A percentile compares a stretch with the other conserved stretches of the same genome.
These are phyloP conservation scores for Talaromyces sp. DNA, from an alignment of 2,329 filamentous ascomycete genomes.

Conservation along the genomic window DNA sequence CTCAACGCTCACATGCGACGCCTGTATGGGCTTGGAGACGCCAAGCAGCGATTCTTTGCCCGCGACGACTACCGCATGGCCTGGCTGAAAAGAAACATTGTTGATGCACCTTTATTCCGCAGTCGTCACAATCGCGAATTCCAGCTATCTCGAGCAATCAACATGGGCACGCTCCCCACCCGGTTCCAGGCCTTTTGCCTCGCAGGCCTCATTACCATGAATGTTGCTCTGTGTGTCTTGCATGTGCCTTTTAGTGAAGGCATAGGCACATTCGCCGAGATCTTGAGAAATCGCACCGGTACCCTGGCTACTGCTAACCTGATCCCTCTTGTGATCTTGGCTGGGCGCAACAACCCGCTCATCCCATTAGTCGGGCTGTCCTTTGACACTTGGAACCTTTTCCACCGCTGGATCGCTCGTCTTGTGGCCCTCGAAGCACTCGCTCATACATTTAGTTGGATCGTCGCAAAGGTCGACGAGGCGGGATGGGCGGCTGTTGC, in stretches of 20 bases:
- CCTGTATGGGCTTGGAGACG: slow-evolving; percentile 70
- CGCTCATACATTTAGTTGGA: slow-evolving; percentile 65
- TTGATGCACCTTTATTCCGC: slow-evolving; percentile 43
- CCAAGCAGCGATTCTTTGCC: slow-evolving; percentile 74
- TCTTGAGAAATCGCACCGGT: slow-evolving; percentile 56
- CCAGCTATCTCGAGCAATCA: slow-evolving; percentile 38
- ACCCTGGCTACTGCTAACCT: slow-evolving; percentile 80
- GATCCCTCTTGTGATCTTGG: slow-evolving; percentile 78
- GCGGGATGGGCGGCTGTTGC: slow-evolving; percentile 32
- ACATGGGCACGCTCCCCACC: slow-evolving; percentile 43
- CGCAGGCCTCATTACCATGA: slow-evolving; percentile 36
- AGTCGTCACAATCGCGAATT: slow-evolving; percentile 42
- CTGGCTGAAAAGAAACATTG: slow-evolving; percentile 65
- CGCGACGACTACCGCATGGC: slow-evolving; percentile 51
- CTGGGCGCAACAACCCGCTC: slow-evolving; percentile 84
- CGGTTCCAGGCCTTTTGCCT: slow-evolving; percentile 42
- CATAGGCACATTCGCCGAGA: slow-evolving; percentile 27
- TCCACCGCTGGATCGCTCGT: slow-evolving; percentile 76
- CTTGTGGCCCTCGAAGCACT: slow-evolving; percentile 63
- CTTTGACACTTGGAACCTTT: slow-evolving; percentile 90
- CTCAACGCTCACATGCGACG: slow-evolving; percentile 65
- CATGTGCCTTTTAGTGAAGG: slow-evolving; percentile 36
- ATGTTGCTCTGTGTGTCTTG: slow-evolving; percentile 47
- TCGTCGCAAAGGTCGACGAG: slow-evolving; percentile 58
- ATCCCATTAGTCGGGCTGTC: slow-evolving; percentile 74